A percentile compares a stretch with the other conserved stretches of the same genome.
Conservation (phyloP, 768 basidiomycete genomes). For the Tricholoma matsutake region DNA sequence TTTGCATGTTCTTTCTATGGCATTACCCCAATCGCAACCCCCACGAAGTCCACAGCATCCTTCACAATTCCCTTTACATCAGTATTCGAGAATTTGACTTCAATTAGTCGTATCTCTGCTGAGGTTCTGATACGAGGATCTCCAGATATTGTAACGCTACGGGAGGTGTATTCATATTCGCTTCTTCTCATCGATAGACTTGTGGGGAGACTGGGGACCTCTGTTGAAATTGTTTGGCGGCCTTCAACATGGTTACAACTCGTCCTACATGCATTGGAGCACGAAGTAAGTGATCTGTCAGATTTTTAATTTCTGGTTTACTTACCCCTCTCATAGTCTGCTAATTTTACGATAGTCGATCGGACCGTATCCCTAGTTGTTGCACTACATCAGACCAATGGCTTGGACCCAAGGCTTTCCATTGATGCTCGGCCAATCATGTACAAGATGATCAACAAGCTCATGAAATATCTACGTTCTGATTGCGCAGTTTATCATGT, state of each 20-base stretch:
- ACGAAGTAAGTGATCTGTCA: conserved; percentile 42
- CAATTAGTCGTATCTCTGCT: conserved; percentile 46
- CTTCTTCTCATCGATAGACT: conserved; percentile 52
- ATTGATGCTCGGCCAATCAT: conserved; percentile 57
- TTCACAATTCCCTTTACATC: conserved; percentile 51
- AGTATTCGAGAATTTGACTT: conserved; percentile 52
- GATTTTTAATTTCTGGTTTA: conserved; percentile 11
- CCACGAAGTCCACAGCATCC: conserved; percentile 20
- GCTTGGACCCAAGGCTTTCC: conserved; percentile 48
- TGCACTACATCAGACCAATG: conserved; percentile 47
- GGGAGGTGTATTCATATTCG: conserved; percentile 51
- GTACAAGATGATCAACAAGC: conserved; percentile 59
- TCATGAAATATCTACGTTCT: conserved; percentile 71
- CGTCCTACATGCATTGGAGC: conserved; percentile 51
- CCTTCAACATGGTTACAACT: conserved; percentile 60
- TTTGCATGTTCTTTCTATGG: conserved; percentile 67
- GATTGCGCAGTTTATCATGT: conserved; percentile 71
- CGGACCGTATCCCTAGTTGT: conserved; percentile 55
- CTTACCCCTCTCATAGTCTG: conserved; percentile 33
- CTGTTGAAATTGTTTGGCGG: conserved; percentile 51
- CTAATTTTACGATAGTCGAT: conserved; percentile 69
- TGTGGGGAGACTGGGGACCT: conserved; percentile 39
- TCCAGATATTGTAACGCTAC: conserved; percentile 30
- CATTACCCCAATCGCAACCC: conserved; percentile 28
- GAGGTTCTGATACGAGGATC: conserved; percentile 29